phyloP scores from a whole-genome alignment of 805 yeast species.

The Tetrapisispora fleetii region DNA sequence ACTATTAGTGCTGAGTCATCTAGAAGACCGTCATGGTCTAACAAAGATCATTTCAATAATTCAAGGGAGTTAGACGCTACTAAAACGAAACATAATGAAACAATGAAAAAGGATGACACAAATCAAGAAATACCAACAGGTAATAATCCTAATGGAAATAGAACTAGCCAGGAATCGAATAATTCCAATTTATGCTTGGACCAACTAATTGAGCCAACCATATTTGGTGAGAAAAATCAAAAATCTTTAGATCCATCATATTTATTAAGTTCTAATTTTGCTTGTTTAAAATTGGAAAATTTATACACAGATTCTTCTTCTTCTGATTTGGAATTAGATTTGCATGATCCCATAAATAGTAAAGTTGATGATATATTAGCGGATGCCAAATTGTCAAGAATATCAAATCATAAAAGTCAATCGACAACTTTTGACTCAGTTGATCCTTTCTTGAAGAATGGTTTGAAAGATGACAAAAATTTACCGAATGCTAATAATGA shows the following conservation, averaged over 20 bases:
- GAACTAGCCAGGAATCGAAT: background rate
- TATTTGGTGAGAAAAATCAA: background rate
- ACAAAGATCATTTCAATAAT: background rate
- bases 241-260: too few relatives aligned
- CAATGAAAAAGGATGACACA: background rate
- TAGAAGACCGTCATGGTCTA: background rate
- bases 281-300: background rate
- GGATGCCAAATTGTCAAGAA: background rate
- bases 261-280: background rate
- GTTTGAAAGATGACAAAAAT: background rate
- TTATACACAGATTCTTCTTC: background rate
- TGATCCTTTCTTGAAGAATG: constrained; percentile 22
- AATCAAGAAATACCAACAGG: too few relatives aligned
- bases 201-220: background rate
- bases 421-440: constrained; percentile 18
- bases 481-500: background rate
- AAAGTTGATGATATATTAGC: constrained; percentile 24
- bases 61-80: background rate
- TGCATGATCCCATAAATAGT: constrained; percentile 9
- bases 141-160: background rate
- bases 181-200: too few relatives aligned
- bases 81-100: background rate
- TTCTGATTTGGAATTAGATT: background rate
- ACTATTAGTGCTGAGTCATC: background rate
- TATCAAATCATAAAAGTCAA: constrained; percentile 16